Conservation (phyloP, 164 flowering plant species). For the Sextonia rubra region DNA sequence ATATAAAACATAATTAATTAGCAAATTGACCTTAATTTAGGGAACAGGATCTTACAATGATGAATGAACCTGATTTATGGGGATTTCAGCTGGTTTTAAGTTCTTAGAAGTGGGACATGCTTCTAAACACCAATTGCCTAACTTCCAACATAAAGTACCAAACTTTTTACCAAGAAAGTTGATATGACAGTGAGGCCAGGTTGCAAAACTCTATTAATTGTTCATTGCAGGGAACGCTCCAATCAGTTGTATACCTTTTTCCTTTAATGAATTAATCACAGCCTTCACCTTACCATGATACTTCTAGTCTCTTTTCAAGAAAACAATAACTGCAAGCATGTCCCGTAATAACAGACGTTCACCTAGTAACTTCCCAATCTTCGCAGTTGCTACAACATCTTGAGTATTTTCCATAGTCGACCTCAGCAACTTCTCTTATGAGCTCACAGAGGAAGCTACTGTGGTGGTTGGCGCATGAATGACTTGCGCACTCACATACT, state of each 20-base stretch:
- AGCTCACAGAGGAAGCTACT: slow-evolving; percentile 72
- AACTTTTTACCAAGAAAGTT: neutral
- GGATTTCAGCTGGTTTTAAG: too few relatives aligned
- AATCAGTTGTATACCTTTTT: slow-evolving; percentile 61
- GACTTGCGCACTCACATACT: slow-evolving; percentile 75
- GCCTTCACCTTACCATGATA: slow-evolving; percentile 91
- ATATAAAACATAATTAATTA: too few relatives aligned
- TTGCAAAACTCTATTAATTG: neutral
- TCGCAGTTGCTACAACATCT: slow-evolving; percentile 80
- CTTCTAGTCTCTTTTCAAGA: slow-evolving; percentile 60
- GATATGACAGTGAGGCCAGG: neutral
- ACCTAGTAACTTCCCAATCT: slow-evolving; percentile 70
- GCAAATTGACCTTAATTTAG: too few relatives aligned
- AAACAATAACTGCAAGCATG: slow-evolving; percentile 68
- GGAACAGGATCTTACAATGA: too few relatives aligned
- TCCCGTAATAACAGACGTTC: slow-evolving; percentile 57
- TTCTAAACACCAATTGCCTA: too few relatives aligned
- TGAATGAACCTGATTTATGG: too few relatives aligned
- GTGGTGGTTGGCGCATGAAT: slow-evolving; percentile 78
- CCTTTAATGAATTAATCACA: slow-evolving; percentile 60
- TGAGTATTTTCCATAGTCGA: slow-evolving; percentile 48
- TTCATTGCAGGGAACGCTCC: slow-evolving; percentile 10
- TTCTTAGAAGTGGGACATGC: too few relatives aligned
- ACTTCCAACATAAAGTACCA: neutral
- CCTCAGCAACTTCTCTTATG: slow-evolving; percentile 69